Evolutionary conservation across 768 basidiomycete species (phyloP).

Genomic region (Clitopilus passeckerianus): DNA sequence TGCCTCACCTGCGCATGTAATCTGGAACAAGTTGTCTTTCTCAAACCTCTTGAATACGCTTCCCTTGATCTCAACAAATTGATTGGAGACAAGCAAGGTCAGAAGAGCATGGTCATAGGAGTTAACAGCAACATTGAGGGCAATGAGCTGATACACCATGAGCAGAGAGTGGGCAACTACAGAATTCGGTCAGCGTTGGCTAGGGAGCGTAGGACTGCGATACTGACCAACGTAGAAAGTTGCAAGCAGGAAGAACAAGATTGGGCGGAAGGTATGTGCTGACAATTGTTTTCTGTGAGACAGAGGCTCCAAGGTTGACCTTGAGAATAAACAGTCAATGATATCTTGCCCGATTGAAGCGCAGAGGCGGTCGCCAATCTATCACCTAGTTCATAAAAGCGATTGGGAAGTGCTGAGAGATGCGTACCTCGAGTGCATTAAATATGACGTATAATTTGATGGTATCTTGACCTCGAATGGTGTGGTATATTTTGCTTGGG

Average conservation of each 20-base stretch:
- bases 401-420: background rate
- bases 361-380: constrained; percentile 95
- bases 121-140: constrained; percentile 96
- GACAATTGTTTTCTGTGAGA: constrained; percentile 59
- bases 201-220: constrained; percentile 1
- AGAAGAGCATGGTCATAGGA: constrained; percentile 95
- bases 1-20: constrained; percentile 83
- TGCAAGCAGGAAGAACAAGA: constrained; percentile 81
- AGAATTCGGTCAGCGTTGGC: background rate
- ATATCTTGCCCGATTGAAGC: constrained; percentile 98
- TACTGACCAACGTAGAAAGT: constrained; percentile 74
- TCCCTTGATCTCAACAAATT: constrained; percentile 99
- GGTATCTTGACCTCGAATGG: constrained; percentile 95
- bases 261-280: constrained; percentile 67
- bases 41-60: constrained; percentile 99
- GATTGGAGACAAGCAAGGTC: constrained; percentile 92
- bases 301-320: constrained; percentile 77
- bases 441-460: constrained; percentile 99
- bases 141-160: constrained; percentile 92
- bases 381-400: background rate
- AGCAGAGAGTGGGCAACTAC: constrained; percentile 87
- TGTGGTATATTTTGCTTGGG: constrained; percentile 96
- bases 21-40: constrained; percentile 97
- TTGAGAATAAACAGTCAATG: constrained; percentile 92
- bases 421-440: constrained; percentile 86